Percentiles rank a stretch among this genome's conserved stretches.
These are phyloP conservation scores for Casaregolazyma lundiana DNA, from an alignment of 1,139 yeast genomes.

Conservation along the genomic window DNA sequence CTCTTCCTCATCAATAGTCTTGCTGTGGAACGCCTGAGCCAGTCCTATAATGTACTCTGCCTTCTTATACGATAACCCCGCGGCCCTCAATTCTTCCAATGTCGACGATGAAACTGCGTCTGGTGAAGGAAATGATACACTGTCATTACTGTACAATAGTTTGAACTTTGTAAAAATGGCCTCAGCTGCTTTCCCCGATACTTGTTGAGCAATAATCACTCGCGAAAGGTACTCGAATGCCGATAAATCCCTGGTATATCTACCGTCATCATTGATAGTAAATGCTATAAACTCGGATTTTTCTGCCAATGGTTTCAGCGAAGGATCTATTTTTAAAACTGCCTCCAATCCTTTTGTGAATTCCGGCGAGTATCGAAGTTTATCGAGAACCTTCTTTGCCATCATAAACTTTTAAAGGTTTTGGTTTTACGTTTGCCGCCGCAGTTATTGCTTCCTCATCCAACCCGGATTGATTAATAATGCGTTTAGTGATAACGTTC, in stretches of 20 bases:
- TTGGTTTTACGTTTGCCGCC: too few relatives aligned
- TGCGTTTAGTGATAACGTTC: constrained; percentile 38
- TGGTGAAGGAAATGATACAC: constrained; percentile 48
- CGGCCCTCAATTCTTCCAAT: constrained; percentile 48
- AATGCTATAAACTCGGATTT: constrained; percentile 29
- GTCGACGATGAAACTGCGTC: constrained; percentile 39
- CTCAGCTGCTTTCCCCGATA: constrained; percentile 77
- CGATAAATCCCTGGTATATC: constrained; percentile 6
- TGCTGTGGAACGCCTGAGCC: constrained; percentile 50
- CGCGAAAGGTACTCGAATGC: constrained; percentile 42
- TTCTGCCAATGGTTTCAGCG: constrained; percentile 24
- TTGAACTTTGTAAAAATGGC: constrained; percentile 53
- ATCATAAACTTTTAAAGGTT: neutral
- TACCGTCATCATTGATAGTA: constrained; percentile 14
- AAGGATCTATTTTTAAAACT: constrained; percentile 36
- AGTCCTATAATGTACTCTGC: constrained; percentile 59
- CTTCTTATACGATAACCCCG: constrained; percentile 72
- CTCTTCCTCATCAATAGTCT: constrained; percentile 42
- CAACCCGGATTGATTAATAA: constrained; percentile 15
- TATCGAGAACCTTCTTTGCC: constrained; percentile 3
- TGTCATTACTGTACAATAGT: constrained; percentile 16
- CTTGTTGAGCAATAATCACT: constrained; percentile 70
- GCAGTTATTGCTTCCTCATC: neutral
- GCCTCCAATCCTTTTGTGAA: constrained; percentile 35
- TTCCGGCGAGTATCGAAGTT: constrained; percentile 22